Base-by-base conservation (phyloP, 1,284 basidiomycete species). In the Rhizoctonia solani region DNA sequence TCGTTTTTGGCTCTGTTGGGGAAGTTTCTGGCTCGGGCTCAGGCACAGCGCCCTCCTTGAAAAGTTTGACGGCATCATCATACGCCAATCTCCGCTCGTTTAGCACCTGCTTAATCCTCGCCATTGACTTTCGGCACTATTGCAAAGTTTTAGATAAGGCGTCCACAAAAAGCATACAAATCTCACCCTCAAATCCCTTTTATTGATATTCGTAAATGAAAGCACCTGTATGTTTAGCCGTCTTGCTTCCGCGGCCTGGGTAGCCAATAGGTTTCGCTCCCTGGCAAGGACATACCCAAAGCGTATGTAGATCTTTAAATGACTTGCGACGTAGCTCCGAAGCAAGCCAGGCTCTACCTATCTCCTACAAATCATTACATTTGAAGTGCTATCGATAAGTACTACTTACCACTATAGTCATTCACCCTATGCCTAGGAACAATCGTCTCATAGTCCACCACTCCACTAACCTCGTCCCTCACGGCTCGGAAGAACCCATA, bases 81-180 rank as follows among this genome's bases (percentile, higher is more conserved):
- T 95, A 90, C 5, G 92, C 93, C 14, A 94, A 77, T 46, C 94
- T 85, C 49, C 96, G 88, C 76, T 99, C 96, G 75, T 95, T 95
- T 65, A 98, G 81, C 14, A 98, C 88, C 71, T 87, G 88, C 78
- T 99, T 99, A 78, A 98, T 95, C 47, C 93, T 87, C 21, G 93
- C 93, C 93, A 98, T 97, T n/a, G 92, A 89, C 80, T 95, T 97
- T 54, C 91, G 89, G 76, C 89, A 90, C 95, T 98, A 74, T 3
- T 32, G 11, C 13, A 16, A 14, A 34, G 50, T 42, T 59, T 32
- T 21, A 66, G 68, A 3, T 42, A 19, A 70, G 54, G 27, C 34
- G 39, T 11, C 11, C 9, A 4, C 30, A 32, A 53, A 68, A 4
- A 19, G 47, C 75, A 79, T 59, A 70, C 82, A 79, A 72, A 79